A percentile compares a stretch with the other conserved stretches of the same genome.
These are phyloP conservation scores for Volvox reticuliferus DNA, from an alignment of 139 green algal species.

Conservation along the genomic window DNA sequence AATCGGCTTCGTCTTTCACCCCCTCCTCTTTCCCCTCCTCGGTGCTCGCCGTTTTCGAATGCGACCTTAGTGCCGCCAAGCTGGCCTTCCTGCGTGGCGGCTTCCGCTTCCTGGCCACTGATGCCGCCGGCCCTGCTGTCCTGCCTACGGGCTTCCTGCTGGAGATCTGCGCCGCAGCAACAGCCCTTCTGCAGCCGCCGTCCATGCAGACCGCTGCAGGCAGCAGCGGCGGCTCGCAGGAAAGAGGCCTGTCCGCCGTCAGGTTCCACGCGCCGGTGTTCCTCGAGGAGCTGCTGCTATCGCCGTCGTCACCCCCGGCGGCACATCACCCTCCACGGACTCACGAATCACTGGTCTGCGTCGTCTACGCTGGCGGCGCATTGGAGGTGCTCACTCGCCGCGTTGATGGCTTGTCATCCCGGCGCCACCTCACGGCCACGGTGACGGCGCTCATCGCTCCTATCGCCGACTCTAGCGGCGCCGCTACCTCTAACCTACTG, in stretches of 20 bases:
- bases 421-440: slow-evolving; percentile 16
- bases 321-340: not conserved
- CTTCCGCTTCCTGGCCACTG: not conserved
- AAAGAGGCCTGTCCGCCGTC: not conserved
- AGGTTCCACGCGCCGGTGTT: not conserved
- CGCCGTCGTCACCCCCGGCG: not conserved
- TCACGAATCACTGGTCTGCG: slow-evolving; percentile 15
- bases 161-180: slow-evolving; percentile 30
- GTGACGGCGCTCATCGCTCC: not conserved
- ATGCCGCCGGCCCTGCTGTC: not conserved
- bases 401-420: not conserved
- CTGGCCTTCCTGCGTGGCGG: slow-evolving; percentile 19
- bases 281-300: not conserved
- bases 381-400: not conserved
- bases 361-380: not conserved
- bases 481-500: not conserved
- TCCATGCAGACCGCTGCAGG: not conserved
- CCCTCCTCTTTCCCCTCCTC: no score
- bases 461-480: not conserved
- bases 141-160: slow-evolving; percentile 51
- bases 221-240: no score
- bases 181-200: slow-evolving; percentile 9
- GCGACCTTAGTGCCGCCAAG: slow-evolving; percentile 2
- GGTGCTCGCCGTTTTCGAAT: slow-evolving; percentile 28
- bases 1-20: no score